phyloP scores from a whole-genome alignment of 495 filamentous ascomycete species.

The Jackrogersella multiformis region DNA sequence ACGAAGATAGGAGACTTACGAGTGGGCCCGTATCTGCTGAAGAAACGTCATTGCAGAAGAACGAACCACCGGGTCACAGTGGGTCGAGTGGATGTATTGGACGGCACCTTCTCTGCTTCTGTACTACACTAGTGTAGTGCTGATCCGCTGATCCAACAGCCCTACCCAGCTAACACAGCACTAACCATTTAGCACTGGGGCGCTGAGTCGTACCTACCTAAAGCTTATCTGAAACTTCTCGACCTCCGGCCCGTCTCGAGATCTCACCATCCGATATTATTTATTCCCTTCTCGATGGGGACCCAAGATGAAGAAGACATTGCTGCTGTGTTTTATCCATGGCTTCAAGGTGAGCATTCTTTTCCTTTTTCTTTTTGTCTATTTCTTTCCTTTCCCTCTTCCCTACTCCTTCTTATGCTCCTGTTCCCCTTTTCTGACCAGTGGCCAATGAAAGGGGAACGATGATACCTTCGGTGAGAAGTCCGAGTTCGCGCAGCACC shows the following conservation, averaged over 20 bases:
- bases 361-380: background rate
- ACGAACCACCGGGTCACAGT: conserved; percentile 20
- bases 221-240: background rate
- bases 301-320: conserved; percentile 81
- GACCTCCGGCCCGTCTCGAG: background rate
- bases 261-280: conserved; percentile 6
- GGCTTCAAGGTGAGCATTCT: conserved; percentile 87
- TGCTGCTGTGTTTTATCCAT: conserved; percentile 93
- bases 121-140: too few relatives aligned
- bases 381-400: background rate
- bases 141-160: conserved; percentile 32
- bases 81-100: too few relatives aligned
- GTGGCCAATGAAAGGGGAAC: conserved; percentile 68
- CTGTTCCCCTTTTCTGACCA: background rate
- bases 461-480: conserved; percentile 82
- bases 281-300: conserved; percentile 34
- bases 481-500: conserved; percentile 73
- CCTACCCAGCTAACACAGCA: conserved; percentile 13
- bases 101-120: background rate
- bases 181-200: background rate
- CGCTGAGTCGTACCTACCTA: background rate
- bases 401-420: too few relatives aligned
- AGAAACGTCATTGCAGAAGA: conserved; percentile 40
- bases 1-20: background rate
- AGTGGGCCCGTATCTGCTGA: conserved; percentile 6